Base-by-base conservation (phyloP, 345 rosid species). In the Corymbia maculata region DNA sequence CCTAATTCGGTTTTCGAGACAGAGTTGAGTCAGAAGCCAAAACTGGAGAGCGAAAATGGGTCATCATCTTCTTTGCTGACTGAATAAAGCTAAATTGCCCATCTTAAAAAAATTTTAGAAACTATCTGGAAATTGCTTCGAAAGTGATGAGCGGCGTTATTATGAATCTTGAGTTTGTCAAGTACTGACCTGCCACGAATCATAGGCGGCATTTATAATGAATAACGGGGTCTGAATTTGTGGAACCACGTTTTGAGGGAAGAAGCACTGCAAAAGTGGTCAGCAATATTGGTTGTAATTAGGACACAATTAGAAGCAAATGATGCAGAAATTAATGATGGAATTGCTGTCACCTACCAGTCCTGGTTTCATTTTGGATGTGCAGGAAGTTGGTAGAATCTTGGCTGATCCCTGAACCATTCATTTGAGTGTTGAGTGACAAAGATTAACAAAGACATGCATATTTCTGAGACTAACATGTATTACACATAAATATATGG, bases 141-240 rank as follows among this genome's bases (percentile, higher is more conserved):
- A 17, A 36, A 75, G 85, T 32, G 44, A 36, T 28, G 12, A 86
- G 22, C 86, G 14, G 52, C 52, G 44, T 45, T 64, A 49, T 24
- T 22, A 32, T 59, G 7, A 57, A 49, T 26, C 26, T 21, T 79
- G 53, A 61, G 50, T 17, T 14, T 49, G n/a, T 80, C 89, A 55
- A 45, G 87, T 47, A 64, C 93, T 51, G 87, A 98, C 99, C 99
- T 98, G 99, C 99, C 99, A 97, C 16, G 97, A 95, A 91, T 97
- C 99, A 87, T 97, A 96, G n/a, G 98, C 98, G 4, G 99, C 94
- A 91, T 98, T 98, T 44, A 96, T 91, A 86, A 98, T 86, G 93
- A 98, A 98, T 26, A 98, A 89, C 2, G 99, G 99, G 15, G 98
- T 98, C 88, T 66, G 90, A 70, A 98, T 93, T 88, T 94, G 92